These are phyloP conservation scores for Annulohypoxylon moriforme DNA, from an alignment of 495 filamentous ascomycete genomes.

Conservation along the genomic window DNA sequence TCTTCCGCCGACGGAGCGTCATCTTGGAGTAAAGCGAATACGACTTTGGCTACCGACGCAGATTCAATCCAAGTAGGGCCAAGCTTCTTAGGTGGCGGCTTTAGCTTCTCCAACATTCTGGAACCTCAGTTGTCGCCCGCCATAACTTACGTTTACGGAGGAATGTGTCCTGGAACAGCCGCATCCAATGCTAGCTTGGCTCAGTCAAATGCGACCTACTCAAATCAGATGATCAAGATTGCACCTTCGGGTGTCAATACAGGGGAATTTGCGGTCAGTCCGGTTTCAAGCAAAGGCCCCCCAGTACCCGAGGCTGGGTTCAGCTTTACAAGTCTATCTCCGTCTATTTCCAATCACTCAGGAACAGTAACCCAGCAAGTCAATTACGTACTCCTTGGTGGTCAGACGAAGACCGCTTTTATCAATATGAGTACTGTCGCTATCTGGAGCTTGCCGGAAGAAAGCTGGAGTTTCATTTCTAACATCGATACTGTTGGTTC, in stretches of 20 bases:
- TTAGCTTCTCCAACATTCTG: conserved; percentile 72
- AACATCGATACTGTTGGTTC: conserved; percentile 60
- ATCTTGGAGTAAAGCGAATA: conserved; percentile 46
- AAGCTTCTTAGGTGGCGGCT: conserved; percentile 72
- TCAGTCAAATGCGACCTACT: conserved; percentile 77
- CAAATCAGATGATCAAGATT: conserved; percentile 75
- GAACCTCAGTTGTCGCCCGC: conserved; percentile 59
- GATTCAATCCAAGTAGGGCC: conserved; percentile 59
- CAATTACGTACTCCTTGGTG: conserved; percentile 84
- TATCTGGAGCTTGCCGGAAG: conserved; percentile 85
- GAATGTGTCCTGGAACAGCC: conserved; percentile 79
- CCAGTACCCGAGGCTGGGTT: conserved; percentile 90
- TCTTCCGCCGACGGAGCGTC: conserved; percentile 29
- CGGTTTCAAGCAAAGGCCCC: conserved; percentile 48
- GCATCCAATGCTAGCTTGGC: conserved; percentile 57
- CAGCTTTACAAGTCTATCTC: conserved; percentile 75
- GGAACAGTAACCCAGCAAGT: conserved; percentile 71
- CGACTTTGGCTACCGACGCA: conserved; percentile 31
- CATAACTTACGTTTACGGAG: conserved; percentile 81
- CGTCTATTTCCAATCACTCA: conserved; percentile 66
- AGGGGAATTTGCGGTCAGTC: conserved; percentile 33
- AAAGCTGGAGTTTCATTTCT: conserved; percentile 83
- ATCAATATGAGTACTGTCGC: conserved; percentile 94
- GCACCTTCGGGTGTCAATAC: conserved; percentile 53
- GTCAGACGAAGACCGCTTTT: conserved; percentile 84